Evolutionary conservation across 208 protist genomes (phyloP), one percentile per base, ranked within the genome.

Genomic region (Wallacemonas sp.): DNA sequence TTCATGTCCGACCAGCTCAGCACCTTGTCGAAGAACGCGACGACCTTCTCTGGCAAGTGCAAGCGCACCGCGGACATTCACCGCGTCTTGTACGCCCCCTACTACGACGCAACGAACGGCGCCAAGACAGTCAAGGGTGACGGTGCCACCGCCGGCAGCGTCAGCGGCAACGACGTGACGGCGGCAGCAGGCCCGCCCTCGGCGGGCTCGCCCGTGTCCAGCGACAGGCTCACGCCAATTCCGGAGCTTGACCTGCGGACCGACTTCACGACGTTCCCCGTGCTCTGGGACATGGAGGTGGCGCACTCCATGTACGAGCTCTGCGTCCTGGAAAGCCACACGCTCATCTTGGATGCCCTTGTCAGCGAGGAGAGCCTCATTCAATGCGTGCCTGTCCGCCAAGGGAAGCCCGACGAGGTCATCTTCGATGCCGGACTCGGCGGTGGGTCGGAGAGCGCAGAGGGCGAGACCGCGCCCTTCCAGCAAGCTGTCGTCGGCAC

Each of bases 201-300:
- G n/a, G n/a, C n/a, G n/a, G n/a, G n/a, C n/a, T n/a, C n/a, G n/a
- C n/a, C n/a, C n/a, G n/a, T n/a, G n/a, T n/a, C n/a, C n/a, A n/a
- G n/a, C n/a, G n/a, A n/a, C n/a, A n/a, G n/a, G n/a, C 32, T 18
- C 11, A 18, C 8, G 52, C 29, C 52, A 3, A 23, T 59, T 3
- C 52, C 52, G 10, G 42, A 26, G 41, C 76, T 74, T 26, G 67
- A 78, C 41, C 71, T 89, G 48, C 50, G 55, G 20, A 63, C 59
- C 20, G 82, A 89, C 55, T 83, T 89, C 63, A 83, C 80, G 67
- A 77, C 82, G 54, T 83, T 67, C 65, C 61, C 74, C 20, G 63
- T 72, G 32, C 66, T 89, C 18, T 82, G 76, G 74, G 79, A 89
- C 41, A 52, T 85, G 29, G 28, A 59, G 16, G 65, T 65, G 59